These are phyloP conservation scores for Rubroboletus pulcherrimus DNA, from an alignment of 768 basidiomycete genomes.

Conservation along the genomic window DNA sequence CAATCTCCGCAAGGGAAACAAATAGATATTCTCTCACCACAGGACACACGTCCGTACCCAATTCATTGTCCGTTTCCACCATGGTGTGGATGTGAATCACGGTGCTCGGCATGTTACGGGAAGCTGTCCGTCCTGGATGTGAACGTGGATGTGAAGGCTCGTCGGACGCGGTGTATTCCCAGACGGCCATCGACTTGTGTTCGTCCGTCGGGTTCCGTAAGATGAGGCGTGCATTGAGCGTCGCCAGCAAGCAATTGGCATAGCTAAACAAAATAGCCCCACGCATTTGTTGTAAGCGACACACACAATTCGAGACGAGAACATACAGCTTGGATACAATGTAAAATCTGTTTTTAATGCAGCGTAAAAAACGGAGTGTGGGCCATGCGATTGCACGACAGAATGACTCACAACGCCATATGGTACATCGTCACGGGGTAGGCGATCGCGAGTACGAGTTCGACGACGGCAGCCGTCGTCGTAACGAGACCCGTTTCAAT, in stretches of 20 bases:
- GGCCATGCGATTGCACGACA: background rate
- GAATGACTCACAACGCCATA: background rate
- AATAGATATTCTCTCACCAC: background rate
- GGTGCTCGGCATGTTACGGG: background rate
- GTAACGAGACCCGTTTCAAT: constrained; percentile 14
- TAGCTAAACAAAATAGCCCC: background rate
- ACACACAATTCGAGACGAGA: background rate
- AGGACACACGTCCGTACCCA: background rate
- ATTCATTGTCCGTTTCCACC: background rate
- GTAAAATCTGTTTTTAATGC: background rate
- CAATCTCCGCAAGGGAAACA: background rate
- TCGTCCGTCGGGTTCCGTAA: background rate
- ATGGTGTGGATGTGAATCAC: background rate
- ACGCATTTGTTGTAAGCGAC: background rate
- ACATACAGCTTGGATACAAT: background rate
- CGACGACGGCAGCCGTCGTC: constrained; percentile 1
- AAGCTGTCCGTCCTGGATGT: background rate
- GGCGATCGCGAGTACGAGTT: constrained; percentile 5
- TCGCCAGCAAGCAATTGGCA: constrained; percentile 12
- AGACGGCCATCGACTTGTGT: background rate
- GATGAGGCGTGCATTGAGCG: constrained; percentile 1
- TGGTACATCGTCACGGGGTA: constrained; percentile 8
- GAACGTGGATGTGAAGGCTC: background rate
- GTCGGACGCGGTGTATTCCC: background rate
- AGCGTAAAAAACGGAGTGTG: background rate